Evolutionary conservation across 208 protist genomes (phyloP), one percentile per base, ranked within the genome.

Genomic region (Trypanosoma caninum): DNA sequence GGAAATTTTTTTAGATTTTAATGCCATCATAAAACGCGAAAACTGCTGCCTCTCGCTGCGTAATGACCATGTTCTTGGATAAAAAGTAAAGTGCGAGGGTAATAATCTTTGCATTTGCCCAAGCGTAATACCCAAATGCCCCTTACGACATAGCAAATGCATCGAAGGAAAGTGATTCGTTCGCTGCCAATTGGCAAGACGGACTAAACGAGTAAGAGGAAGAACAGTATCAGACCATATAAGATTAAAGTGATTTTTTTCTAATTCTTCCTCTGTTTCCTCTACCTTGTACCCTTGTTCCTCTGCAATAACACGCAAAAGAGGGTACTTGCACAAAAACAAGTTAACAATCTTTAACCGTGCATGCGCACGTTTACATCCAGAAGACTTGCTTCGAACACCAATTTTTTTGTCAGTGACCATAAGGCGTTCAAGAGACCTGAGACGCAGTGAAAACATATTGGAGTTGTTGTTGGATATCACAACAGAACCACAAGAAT

Each of bases 81-180:
- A 87, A 71, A 97, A 98, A 37, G 80, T 63, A 68, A 87, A 98
- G 55, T 97, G 74, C 20, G 81, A 72, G 22, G 93, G 92, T 33
- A 97, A 77, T 30, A 76, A 42, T 44, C 80, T 76, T 10, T 81
- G 75, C 66, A 98, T 80, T 44, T 73, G 76, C 27, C 86, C 91
- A 11, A 98, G 73, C 34, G 95, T 98, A 25, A 78, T 88, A 40
- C 82, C 87, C n/a, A 98, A 75, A 60, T 93, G 91, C 1, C 82
- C 84, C 69, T 98, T 98, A 31, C 95, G 82, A 35, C 90, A 94
- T 13, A 98, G 71, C 41, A 97, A 76, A 58, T 90, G 80, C 96
- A 98, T 98, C 20, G 83, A 89, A 4, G 95, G 93, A 70, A 98
- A 98, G 72, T 98, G 97, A 78, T 98, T 98, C 13, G 95, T 97